Conservation (phyloP, 352 stramenopile species). For the Phytophthora agathidicida region DNA sequence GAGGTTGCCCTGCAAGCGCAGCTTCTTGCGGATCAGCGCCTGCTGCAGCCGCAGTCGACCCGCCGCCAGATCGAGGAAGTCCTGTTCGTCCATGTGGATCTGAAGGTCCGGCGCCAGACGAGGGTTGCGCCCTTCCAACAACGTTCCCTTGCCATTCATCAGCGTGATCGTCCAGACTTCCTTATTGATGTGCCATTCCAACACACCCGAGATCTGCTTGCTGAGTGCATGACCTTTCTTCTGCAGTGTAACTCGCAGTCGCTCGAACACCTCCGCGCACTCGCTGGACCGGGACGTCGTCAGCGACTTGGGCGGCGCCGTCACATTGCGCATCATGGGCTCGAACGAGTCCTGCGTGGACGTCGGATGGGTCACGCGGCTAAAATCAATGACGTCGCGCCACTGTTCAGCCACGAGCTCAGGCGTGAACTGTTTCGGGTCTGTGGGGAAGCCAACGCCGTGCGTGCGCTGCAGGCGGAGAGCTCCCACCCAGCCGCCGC, state of each 20-base stretch:
- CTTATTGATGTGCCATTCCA: conserved; percentile 79
- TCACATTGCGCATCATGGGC: conserved; percentile 78
- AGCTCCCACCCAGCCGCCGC: conserved; percentile 71
- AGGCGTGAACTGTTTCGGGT: conserved; percentile 58
- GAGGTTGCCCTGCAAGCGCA: conserved; percentile 69
- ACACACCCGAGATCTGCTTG: conserved; percentile 66
- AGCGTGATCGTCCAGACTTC: conserved; percentile 70
- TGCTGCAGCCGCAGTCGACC: conserved; percentile 69
- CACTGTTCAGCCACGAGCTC: conserved; percentile 76
- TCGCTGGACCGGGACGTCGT: conserved; percentile 60
- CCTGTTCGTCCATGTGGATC: conserved; percentile 69
- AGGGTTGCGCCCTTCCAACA: conserved; percentile 56
- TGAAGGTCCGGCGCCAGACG: conserved; percentile 59
- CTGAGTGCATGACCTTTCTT: conserved; percentile 44
- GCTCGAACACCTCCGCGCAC: conserved; percentile 65
- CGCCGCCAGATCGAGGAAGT: conserved; percentile 66
- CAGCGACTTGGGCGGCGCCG: conserved; percentile 53
- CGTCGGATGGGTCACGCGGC: conserved; percentile 65
- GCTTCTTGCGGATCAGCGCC: conserved; percentile 68
- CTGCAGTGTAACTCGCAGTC: conserved; percentile 51
- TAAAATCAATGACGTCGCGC: conserved; percentile 67
- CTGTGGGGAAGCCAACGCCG: conserved; percentile 69
- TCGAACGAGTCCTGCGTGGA: conserved; percentile 80
- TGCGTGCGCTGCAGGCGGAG: conserved; percentile 72
- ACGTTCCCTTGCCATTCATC: conserved; percentile 50